Evolutionary conservation across 768 basidiomycete species (phyloP), one percentile per base, ranked within the genome.

Genomic region (Psilocybe tampanensis): DNA sequence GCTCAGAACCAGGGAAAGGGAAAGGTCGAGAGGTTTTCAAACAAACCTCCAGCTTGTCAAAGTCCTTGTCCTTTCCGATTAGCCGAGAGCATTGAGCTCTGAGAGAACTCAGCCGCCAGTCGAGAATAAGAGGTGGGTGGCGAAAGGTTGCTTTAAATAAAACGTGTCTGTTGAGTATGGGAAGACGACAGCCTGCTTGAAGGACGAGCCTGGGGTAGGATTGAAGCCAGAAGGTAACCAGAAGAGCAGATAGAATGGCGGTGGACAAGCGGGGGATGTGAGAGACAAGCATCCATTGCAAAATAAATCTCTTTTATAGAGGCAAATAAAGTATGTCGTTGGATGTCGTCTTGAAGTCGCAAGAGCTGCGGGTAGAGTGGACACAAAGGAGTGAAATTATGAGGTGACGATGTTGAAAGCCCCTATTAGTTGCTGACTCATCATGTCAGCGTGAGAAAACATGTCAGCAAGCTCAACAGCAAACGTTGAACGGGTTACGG

Each of bases 361-460:
- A 49, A 34, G 19, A 29, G 36, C 18, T 33, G 42, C 29, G 47
- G 15, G 26, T 33, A 29, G 29, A 29, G 29, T 29, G 9, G 29
- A 9, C 9, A 9, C 29, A 29, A 5, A 5, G 29, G n/a, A n/a
- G n/a, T n/a, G n/a, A n/a, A n/a, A 26, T 41, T 13, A 22, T 43
- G 43, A 41, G 33, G n/a, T n/a, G n/a, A n/a, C n/a, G n/a, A n/a
- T n/a, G n/a, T n/a, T n/a, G n/a, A n/a, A n/a, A n/a, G n/a, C n/a
- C n/a, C n/a, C n/a, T 48, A 58, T 24, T 56, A n/a, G n/a, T 39
- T 39, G 36, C 36, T 39, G 36, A 56, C 48, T 56, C 41, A 56
- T 33, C 32, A 1, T 13, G 2, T 23, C 6, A 23, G 48, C 55
- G 55, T 56, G 55, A 18, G 42, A 56, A 56, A 21, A 23, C 24